Percentiles rank a stretch among this genome's conserved stretches.
These are phyloP conservation scores for Solanum hybrid DNA, from an alignment of 305 asterid species.

Conservation along the genomic window DNA sequence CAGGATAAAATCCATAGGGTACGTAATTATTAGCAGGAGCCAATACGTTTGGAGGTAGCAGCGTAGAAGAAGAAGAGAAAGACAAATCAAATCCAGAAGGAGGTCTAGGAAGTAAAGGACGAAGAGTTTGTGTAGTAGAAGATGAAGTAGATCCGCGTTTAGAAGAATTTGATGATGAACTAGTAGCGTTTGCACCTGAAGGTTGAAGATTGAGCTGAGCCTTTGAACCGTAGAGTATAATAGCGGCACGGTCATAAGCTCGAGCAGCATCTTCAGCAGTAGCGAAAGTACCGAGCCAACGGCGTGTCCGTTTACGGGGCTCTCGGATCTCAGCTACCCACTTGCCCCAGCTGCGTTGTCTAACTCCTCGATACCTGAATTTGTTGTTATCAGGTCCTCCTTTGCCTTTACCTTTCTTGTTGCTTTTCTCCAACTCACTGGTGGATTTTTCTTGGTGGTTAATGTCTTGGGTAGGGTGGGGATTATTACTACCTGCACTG, in stretches of 20 bases:
- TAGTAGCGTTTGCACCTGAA: conserved; percentile 4
- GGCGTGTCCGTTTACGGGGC: conserved; percentile 57
- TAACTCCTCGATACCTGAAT: conserved; percentile 68
- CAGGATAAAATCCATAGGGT: conserved; percentile 43
- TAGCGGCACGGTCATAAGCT: conserved; percentile 94
- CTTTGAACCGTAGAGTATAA: conserved; percentile 53
- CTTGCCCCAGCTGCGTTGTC: conserved; percentile 96
- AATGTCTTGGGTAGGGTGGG: not conserved
- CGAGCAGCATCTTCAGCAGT: conserved; percentile 96
- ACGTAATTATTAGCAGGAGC: conserved; percentile 8
- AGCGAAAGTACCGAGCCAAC: conserved; percentile 85
- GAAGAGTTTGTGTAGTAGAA: conserved; percentile 50
- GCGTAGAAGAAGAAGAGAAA: conserved; percentile 15
- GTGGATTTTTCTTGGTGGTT: not conserved
- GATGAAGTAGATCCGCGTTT: conserved; percentile 6
- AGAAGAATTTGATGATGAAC: not conserved
- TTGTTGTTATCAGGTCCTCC: conserved; percentile 88
- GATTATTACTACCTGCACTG: not conserved
- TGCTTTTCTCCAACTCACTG: not conserved
- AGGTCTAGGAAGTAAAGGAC: conserved; percentile 76
- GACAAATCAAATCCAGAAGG: conserved; percentile 52
- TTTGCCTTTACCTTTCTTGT: conserved; percentile 26
- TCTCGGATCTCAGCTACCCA: conserved; percentile 99
- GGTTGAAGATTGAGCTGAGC: conserved; percentile 79
- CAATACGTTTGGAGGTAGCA: not conserved